Evolutionary conservation across 352 stramenopile species (phyloP), one percentile per base, ranked within the genome.

Genomic region (Pythium pectinolyticum): DNA sequence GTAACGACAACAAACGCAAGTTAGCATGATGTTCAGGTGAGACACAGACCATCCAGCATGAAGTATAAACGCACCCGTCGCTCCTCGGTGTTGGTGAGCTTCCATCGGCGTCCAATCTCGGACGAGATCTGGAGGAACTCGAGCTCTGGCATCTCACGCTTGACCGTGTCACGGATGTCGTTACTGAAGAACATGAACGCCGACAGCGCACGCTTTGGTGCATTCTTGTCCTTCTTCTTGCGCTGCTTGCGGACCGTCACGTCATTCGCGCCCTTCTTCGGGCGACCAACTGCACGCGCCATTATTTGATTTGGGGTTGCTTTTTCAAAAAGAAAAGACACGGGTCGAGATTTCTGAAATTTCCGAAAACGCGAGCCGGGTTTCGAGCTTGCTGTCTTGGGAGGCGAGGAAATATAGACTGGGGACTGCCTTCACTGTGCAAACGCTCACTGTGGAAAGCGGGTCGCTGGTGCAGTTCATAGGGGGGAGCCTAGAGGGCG

Each of bases 211-310:
- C 88, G 86, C 78, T 97, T 97, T 43, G 89, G 89, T 32, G 84
- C 88, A 70, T 95, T 94, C 70, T 95, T 95, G 73, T 97, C 89
- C 84, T 95, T 96, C 84, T 97, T 97, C 74, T 89, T 86, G 71
- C 84, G 81, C 54, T 82, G 80, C 80, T 93, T 93, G 72, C 84
- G 82, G 49, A 72, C 74, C 39, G 81, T 80, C 52, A 82, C 80
- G 57, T 77, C 73, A 46, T 72, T 73, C 70, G 79, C 73, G 17
- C 73, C 75, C 72, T 89, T 92, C 72, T 90, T 89, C 34, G 82
- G 78, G 57, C 82, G 72, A 49, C 79, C 82, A 15, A 88, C 70
- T 81, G 69, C 75, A 72, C 78, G 80, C 59, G 79, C 80, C 80
- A 89, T 90, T 67, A n/a, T 62, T 84, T 51, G 51, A 60, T 31